Evolutionary conservation across 768 basidiomycete species (phyloP).

Genomic region (Mycena crocata): DNA sequence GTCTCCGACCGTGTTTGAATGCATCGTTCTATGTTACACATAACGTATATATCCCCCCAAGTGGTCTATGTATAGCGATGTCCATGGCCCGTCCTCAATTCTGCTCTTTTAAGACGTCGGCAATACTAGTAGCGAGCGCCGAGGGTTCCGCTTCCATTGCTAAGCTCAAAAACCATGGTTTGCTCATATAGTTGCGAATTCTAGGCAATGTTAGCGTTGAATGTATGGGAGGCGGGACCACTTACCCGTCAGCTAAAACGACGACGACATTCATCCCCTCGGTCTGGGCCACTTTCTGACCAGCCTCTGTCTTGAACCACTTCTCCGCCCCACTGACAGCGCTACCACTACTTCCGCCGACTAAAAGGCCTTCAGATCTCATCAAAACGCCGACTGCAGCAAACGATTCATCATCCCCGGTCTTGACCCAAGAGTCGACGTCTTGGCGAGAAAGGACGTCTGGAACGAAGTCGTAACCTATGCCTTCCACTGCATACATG

Average conservation of each 20-base stretch:
- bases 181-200: constrained; percentile 94
- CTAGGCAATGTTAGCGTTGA: constrained; percentile 51
- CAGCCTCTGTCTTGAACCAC: constrained; percentile 82
- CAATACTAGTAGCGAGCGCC: constrained; percentile 62
- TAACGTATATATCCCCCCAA: background rate
- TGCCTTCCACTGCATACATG: constrained; percentile 91
- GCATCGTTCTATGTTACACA: too few species aligned
- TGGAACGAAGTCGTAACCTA: constrained; percentile 95
- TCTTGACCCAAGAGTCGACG: constrained; percentile 89
- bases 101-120: constrained; percentile 45
- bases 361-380: constrained; percentile 87
- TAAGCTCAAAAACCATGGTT: constrained; percentile 88
- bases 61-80: background rate
- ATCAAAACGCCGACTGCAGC: constrained; percentile 80
- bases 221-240: constrained; percentile 23
- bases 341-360: constrained; percentile 95
- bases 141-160: constrained; percentile 67
- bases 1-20: too few species aligned
- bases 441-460: constrained; percentile 81
- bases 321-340: constrained; percentile 80
- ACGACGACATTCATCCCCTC: constrained; percentile 90
- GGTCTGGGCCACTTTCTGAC: constrained; percentile 69
- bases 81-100: background rate
- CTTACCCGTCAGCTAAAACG: constrained; percentile 90
- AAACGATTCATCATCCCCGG: constrained; percentile 84